Percentiles rank a stretch among this genome's conserved stretches.
Evolutionary conservation across 176 grass and related monocot species (phyloP).

Genomic region (Carex littledalei): DNA sequence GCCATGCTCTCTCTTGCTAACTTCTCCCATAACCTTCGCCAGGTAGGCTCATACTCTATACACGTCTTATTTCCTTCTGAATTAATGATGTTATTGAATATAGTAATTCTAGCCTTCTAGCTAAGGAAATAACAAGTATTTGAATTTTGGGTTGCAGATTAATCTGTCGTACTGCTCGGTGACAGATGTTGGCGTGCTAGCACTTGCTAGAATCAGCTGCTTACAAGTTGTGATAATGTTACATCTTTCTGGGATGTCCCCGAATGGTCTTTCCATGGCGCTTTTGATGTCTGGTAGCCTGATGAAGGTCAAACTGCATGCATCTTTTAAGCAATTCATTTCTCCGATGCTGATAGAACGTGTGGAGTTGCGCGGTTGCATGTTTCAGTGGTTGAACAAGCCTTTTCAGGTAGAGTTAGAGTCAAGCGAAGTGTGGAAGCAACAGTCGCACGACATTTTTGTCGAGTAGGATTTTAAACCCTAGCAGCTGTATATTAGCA

Average conservation of each 20-base stretch:
- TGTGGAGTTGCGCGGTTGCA: slow-evolving; percentile 48
- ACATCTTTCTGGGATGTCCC: slow-evolving; percentile 55
- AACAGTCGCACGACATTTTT: slow-evolving; percentile 62
- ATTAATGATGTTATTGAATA: background rate
- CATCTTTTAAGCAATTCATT: slow-evolving; percentile 60
- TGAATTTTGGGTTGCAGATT: slow-evolving; percentile 40
- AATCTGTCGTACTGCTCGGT: slow-evolving; percentile 83
- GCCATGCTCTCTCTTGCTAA: slow-evolving; percentile 64
- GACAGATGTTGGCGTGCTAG: slow-evolving; percentile 69
- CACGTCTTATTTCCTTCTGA: background rate
- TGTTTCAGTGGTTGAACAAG: slow-evolving; percentile 70
- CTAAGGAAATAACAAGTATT: background rate
- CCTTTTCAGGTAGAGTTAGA: slow-evolving; percentile 77
- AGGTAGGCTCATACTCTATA: slow-evolving; percentile 33
- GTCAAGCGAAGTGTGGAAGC: slow-evolving; percentile 73
- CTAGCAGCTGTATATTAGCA: background rate
- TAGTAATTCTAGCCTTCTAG: background rate
- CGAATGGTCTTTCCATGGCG: slow-evolving; percentile 56
- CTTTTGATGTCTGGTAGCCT: slow-evolving; percentile 62
- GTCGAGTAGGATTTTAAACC: slow-evolving; percentile 21
- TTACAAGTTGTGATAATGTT: slow-evolving; percentile 70
- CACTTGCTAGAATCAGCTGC: slow-evolving; percentile 66
- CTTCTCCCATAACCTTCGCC: slow-evolving; percentile 52
- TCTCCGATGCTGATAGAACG: slow-evolving; percentile 46
- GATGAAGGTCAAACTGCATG: slow-evolving; percentile 66